Conservation (phyloP, 495 filamentous ascomycete species). For the Daldinia caldariorum region DNA sequence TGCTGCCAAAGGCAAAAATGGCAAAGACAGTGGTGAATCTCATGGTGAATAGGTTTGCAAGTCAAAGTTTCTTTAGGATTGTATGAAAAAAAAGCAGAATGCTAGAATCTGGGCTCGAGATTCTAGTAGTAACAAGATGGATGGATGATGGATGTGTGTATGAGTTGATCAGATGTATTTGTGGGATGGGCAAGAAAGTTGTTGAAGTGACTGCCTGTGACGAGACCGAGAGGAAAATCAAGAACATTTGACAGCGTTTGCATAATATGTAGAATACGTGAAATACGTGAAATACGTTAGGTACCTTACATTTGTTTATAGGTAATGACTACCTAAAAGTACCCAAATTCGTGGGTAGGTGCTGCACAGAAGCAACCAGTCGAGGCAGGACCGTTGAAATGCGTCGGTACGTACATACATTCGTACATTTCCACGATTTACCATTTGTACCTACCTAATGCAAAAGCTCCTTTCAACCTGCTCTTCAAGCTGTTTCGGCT, state of each 20-base stretch:
- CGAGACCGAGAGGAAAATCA: not conserved
- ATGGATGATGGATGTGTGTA: not conserved
- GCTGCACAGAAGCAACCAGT: not conserved
- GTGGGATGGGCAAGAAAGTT: not conserved
- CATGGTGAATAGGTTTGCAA: conserved; percentile 24
- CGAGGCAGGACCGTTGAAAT: not conserved
- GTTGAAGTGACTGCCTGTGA: not conserved
- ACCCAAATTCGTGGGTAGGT: not conserved
- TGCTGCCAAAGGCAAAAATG: conserved; percentile 15
- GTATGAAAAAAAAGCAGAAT: not conserved
- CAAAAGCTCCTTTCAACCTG: not conserved
- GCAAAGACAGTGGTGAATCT: conserved; percentile 12
- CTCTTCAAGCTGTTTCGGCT: no score
- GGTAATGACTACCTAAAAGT: not conserved
- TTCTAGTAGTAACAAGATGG: not conserved
- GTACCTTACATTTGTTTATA: no score
- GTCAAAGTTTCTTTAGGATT: not conserved
- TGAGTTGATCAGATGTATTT: not conserved
- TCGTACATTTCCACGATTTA: not conserved
- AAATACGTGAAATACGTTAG: no score
- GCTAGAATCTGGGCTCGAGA: not conserved
- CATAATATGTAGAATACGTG: not conserved
- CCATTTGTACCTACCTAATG: no score
- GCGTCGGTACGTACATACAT: not conserved
- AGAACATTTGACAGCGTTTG: not conserved